Evolutionary conservation across 345 rosid genomes (phyloP).

Genomic region (Salix caprea): DNA sequence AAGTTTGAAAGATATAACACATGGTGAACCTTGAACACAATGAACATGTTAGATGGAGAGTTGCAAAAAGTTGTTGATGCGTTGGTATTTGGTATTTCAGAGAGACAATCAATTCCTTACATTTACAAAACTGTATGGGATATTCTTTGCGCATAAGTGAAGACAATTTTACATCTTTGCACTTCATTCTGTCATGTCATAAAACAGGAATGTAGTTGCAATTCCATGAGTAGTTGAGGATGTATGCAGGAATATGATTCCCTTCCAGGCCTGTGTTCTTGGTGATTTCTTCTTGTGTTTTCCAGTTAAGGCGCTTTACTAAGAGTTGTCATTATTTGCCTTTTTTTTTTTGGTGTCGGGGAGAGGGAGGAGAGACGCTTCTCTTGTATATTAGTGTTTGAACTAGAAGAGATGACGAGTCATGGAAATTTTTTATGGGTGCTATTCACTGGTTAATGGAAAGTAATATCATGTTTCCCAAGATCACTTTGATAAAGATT

Average conservation of each 20-base stretch:
- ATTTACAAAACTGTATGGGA: background rate
- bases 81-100: background rate
- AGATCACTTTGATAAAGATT: background rate
- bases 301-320: background rate
- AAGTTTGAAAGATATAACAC: background rate
- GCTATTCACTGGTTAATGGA: background rate
- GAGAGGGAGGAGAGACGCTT: no score
- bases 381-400: background rate
- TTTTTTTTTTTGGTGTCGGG: background rate
- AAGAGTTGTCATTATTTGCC: background rate
- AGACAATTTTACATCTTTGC: background rate
- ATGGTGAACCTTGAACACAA: background rate
- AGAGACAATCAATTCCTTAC: background rate
- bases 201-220: background rate
- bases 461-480: background rate
- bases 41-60: slow-evolving; percentile 1
- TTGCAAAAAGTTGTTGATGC: background rate
- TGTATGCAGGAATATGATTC: background rate
- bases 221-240: background rate
- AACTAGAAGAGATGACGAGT: background rate
- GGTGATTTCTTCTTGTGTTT: background rate
- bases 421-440: background rate
- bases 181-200: background rate
- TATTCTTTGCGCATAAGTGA: background rate
- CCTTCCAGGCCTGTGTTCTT: background rate